Base-by-base conservation (phyloP, 371 early-diverging fungal genomes). In the Paraphysoderma sedebokerense region DNA sequence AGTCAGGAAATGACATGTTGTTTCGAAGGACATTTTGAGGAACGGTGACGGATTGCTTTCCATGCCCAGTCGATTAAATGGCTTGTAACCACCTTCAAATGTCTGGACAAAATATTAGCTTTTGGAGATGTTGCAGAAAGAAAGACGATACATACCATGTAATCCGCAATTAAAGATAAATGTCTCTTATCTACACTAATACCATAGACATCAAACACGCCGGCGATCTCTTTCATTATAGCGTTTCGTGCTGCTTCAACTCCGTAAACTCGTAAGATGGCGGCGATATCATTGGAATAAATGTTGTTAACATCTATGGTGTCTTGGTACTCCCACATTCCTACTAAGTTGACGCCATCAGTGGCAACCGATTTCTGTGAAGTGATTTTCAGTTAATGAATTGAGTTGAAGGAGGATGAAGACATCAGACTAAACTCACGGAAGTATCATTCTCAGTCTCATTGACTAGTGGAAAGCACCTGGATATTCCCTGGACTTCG, bases 201-300 rank as follows among this genome's bases (percentile, higher is more conserved):
- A 55, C 98, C 92, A 61, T 99, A 99, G 1, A 86, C 96, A 38
- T 76, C 89, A 65, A 99, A 99, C 27, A 99, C 99, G 35, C 74
- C 71, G 23, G 76, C 79, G 45, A 99, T 81, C 75, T 99, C 98
- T 54, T 83, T 78, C 58, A 97, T 86, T 50, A 99, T 91, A 17
- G 93, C 81, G 38, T 72, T 73, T 17, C 99, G 74, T 5, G 98
- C 98, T 4, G 99, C 99, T 65, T 99, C 99, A 19, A 99, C 92
- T 62, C 99, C 99, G 68, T 98, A 97, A 0, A 87, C 86, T 15
- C 67, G 64, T 33, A 88, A 68, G 12, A 98, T 79, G 11, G 91
- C 89, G 36, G 85, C 82, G 65, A 98, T 89, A 59, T 99, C 98
- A 72, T 98, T 99, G 53, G 98, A 89, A 59, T 85, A 80, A 48